These are phyloP conservation scores for Hordeum pubiflorum DNA, from an alignment of 202 grass and related monocot species.

Conservation along the genomic window DNA sequence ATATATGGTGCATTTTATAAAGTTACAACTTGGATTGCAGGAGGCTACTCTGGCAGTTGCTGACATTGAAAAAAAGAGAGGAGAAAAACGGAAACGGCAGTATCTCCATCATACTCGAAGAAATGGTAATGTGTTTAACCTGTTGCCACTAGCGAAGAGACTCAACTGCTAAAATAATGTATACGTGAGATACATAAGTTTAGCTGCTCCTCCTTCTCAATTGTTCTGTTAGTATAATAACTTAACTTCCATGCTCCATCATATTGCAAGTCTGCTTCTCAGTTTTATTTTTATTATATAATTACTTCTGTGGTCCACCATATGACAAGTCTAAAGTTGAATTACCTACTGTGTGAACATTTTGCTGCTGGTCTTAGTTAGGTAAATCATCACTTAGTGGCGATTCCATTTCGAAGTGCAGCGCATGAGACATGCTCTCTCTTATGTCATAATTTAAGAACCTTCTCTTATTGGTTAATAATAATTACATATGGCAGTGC, in stretches of 20 bases:
- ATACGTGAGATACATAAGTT: not conserved
- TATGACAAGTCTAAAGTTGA: not conserved
- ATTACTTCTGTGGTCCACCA: not conserved
- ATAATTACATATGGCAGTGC: not conserved
- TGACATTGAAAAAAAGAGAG: slow-evolving; percentile 79
- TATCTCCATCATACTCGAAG: slow-evolving; percentile 43
- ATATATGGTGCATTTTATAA: not conserved
- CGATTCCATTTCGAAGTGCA: not conserved
- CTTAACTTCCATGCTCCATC: not conserved
- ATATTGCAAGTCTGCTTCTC: not conserved
- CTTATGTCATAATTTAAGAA: not conserved
- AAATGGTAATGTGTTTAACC: slow-evolving; percentile 37
- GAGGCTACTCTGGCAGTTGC: slow-evolving; percentile 72
- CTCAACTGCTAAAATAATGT: not conserved
- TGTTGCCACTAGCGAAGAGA: not conserved
- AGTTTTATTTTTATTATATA: not conserved
- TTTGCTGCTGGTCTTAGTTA: not conserved
- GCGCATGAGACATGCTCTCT: not conserved
- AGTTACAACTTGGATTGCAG: slow-evolving; percentile 34
- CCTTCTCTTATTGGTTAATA: not conserved
- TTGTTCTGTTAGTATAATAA: not conserved
- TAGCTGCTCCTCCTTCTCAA: not conserved
- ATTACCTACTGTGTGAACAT: not conserved
- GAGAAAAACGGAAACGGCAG: slow-evolving; percentile 45
- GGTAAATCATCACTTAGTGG: not conserved